A percentile compares a stretch with the other conserved stretches of the same genome.
Evolutionary conservation across 164 flowering plant species (phyloP).

Genomic region (Chimonanthus praecox): DNA sequence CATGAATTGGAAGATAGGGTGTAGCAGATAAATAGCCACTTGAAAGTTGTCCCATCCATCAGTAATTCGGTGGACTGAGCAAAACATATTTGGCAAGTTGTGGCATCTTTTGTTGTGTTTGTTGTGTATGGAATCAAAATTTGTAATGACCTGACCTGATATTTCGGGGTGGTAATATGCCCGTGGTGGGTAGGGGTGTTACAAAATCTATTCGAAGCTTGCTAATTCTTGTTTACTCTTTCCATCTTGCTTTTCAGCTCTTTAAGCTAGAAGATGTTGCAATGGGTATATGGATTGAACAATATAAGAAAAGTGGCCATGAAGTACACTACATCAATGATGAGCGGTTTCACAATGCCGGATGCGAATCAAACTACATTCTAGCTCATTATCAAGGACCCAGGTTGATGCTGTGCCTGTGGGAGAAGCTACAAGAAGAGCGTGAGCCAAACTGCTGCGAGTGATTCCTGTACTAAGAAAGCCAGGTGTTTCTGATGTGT

Average conservation of each 20-base stretch:
- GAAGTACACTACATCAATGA: conserved; percentile 56
- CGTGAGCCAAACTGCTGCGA: conserved; percentile 70
- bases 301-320: conserved; percentile 45
- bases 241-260: conserved; percentile 35
- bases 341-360: conserved; percentile 62
- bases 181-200: no score
- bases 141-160: no score
- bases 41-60: background rate
- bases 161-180: no score
- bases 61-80: background rate
- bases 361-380: conserved; percentile 68
- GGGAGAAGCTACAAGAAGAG: conserved; percentile 76
- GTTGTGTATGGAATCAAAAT: background rate
- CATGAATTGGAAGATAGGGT: background rate
- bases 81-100: background rate
- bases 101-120: background rate
- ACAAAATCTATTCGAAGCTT: background rate
- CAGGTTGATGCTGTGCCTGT: conserved; percentile 70
- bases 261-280: conserved; percentile 96
- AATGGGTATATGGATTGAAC: conserved; percentile 87
- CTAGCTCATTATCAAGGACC: conserved; percentile 93
- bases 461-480: conserved; percentile 11
- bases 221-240: background rate
- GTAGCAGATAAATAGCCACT: background rate
- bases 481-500: background rate